These are phyloP conservation scores for Diaporthe caulivora DNA, from an alignment of 2,329 filamentous ascomycete genomes.

Conservation along the genomic window DNA sequence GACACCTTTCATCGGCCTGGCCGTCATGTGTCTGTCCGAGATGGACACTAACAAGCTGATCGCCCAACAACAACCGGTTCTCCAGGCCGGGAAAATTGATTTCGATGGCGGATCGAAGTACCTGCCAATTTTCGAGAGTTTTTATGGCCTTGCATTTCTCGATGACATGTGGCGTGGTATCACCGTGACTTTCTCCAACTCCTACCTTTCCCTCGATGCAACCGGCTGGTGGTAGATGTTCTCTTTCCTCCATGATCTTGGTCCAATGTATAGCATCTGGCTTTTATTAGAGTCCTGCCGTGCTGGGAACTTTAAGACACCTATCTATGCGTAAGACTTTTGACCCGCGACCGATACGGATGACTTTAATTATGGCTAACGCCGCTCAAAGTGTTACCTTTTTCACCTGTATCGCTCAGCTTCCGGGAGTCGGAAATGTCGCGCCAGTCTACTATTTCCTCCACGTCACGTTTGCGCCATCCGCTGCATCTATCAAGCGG, in stretches of 20 bases:
- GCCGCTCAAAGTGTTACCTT: background rate
- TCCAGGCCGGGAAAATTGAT: slow-evolving; percentile 34
- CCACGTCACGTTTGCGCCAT: slow-evolving; percentile 4
- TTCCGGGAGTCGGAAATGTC: slow-evolving; percentile 7
- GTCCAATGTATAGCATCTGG: slow-evolving; percentile 44
- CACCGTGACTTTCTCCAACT: slow-evolving; percentile 41
- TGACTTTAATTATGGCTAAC: too few species aligned
- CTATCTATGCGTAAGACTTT: slow-evolving; percentile 42
- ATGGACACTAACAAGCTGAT: slow-evolving; percentile 11
- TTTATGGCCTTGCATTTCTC: slow-evolving; percentile 39
- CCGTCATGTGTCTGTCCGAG: background rate
- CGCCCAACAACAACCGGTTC: slow-evolving; percentile 1
- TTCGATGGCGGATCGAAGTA: slow-evolving; percentile 41
- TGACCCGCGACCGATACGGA: too few species aligned
- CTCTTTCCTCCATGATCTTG: slow-evolving; percentile 43
- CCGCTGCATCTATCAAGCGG: background rate
- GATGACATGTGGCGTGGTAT: slow-evolving; percentile 41
- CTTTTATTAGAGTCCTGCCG: slow-evolving; percentile 43
- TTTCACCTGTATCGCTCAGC: slow-evolving; percentile 16
- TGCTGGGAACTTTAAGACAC: slow-evolving; percentile 38
- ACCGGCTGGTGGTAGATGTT: slow-evolving; percentile 44
- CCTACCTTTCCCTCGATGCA: slow-evolving; percentile 41
- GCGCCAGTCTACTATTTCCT: slow-evolving; percentile 17
- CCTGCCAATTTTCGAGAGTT: slow-evolving; percentile 41
- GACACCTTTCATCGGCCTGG: slow-evolving; percentile 1